Base-by-base conservation (phyloP, 2,329 filamentous ascomycete species). In the Pseudocercospora eumusae region DNA sequence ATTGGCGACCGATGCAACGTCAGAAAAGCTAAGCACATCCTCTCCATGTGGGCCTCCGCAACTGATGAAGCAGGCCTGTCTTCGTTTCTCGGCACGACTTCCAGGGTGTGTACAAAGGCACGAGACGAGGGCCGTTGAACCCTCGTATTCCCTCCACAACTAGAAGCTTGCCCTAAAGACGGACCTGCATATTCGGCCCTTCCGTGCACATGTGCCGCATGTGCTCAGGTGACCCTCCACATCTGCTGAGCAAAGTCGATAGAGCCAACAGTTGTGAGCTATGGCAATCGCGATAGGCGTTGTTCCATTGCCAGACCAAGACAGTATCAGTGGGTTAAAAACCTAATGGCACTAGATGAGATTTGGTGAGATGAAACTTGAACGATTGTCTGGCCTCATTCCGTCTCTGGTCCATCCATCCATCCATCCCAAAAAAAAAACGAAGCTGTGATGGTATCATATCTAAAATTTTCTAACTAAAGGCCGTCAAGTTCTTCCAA, bases 401-500 rank as follows among this genome's bases (percentile, higher is more conserved):
- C 20, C 23, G 23, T 50, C 13, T 50, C 45, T 15, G 7, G 21
- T 13, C n/a, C 5, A 4, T 8, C 23, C 18, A n/a, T n/a, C n/a
- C n/a, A n/a, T n/a, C n/a, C n/a, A n/a, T n/a, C n/a, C n/a, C n/a
- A n/a, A n/a, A n/a, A n/a, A 2, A 15, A 25, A 50, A 27, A 50
- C 23, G 20, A 27, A 27, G 45, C 45, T 59, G 40, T 21, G 20
- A 21, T 60, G 58, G 58, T 60, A 56, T 60, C 50, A 56, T 56
- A 23, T 40, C 52, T 50, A 49, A 25, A 53, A 28, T 15, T 5
- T 5, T 42, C 50, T 44, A 28, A 15, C 10, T n/a, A 31, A 28
- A 52, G 47, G 25, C 47, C 47, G 23, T 52, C 7, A 28, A 28
- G 13, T 18, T 3, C 23, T 27, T 7, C 47, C 47, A 27, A 5